Percentiles rank a stretch among this genome's conserved stretches.
Evolutionary conservation across 2,329 filamentous ascomycete genomes (phyloP).

Genomic region (Salinomyces thailandicus): DNA sequence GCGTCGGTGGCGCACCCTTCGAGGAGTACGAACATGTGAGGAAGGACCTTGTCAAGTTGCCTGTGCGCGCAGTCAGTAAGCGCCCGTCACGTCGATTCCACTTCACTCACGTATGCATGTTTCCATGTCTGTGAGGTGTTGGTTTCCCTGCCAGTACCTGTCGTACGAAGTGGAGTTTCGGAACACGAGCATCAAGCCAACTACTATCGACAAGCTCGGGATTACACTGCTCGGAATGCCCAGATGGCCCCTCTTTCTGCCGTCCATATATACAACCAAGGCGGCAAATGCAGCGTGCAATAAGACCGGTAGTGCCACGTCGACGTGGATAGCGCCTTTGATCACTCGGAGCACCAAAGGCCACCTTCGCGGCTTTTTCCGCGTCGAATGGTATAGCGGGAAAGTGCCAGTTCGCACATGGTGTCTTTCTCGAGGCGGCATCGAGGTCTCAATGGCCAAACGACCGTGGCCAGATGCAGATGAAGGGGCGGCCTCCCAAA

Average conservation of each 20-base stretch:
- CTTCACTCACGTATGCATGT: constrained; percentile 41
- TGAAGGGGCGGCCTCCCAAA: too few species aligned
- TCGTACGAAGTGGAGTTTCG: constrained; percentile 55
- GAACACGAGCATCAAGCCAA: constrained; percentile 58
- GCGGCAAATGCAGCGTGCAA: constrained; percentile 50
- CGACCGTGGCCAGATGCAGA: too few species aligned
- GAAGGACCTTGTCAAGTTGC: constrained; percentile 49
- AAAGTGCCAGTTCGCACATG: constrained; percentile 25
- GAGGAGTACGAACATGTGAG: constrained; percentile 36
- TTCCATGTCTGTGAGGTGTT: constrained; percentile 44
- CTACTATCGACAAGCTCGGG: constrained; percentile 53
- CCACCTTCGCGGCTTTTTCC: constrained; percentile 44
- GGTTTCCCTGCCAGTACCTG: constrained; percentile 46
- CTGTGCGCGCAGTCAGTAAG: constrained; percentile 34
- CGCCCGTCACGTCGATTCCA: constrained; percentile 51
- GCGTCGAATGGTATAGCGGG: constrained; percentile 35
- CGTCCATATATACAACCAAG: constrained; percentile 48
- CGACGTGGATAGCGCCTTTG: constrained; percentile 52
- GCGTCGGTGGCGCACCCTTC: constrained; percentile 22
- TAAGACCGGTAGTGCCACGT: constrained; percentile 47
- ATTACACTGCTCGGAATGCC: constrained; percentile 51
- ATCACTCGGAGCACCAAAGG: constrained; percentile 54
- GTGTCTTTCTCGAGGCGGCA: constrained; percentile 1
- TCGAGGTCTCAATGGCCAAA: too few species aligned
- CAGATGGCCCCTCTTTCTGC: constrained; percentile 32